These are phyloP conservation scores for Daldinia loculata DNA, from an alignment of 495 filamentous ascomycete species.

Conservation along the genomic window DNA sequence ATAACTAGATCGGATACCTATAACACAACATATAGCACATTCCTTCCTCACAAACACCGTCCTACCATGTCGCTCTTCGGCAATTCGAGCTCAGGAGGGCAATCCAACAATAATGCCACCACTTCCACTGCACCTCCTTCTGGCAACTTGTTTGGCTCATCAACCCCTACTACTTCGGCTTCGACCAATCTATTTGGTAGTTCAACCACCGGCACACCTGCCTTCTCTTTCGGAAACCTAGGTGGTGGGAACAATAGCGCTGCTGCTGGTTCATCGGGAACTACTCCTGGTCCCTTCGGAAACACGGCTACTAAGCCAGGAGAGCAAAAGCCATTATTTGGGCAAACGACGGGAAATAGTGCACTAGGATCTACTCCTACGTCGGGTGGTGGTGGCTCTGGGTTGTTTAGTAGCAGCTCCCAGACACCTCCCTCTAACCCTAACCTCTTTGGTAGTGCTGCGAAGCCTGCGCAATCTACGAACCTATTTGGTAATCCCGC, in stretches of 20 bases:
- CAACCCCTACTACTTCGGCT: slow-evolving; percentile 25
- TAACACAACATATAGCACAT: slow-evolving; percentile 15
- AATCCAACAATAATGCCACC: slow-evolving; percentile 50
- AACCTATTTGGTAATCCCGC: slow-evolving; percentile 35
- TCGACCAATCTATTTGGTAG: slow-evolving; percentile 36
- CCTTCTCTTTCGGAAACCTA: slow-evolving; percentile 55
- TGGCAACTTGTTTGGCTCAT: slow-evolving; percentile 51
- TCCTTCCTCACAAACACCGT: slow-evolving; percentile 14
- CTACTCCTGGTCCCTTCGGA: slow-evolving; percentile 58
- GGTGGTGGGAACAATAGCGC: slow-evolving; percentile 30
- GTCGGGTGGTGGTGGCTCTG: slow-evolving; percentile 43
- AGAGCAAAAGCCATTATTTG: slow-evolving; percentile 49
- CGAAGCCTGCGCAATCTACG: slow-evolving; percentile 44
- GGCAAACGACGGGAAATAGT: slow-evolving; percentile 34
- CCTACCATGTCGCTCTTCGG: slow-evolving; percentile 49
- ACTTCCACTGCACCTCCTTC: slow-evolving; percentile 53
- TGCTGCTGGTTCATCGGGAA: slow-evolving; percentile 42
- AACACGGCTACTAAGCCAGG: slow-evolving; percentile 45
- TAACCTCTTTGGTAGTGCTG: slow-evolving; percentile 37
- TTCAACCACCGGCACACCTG: slow-evolving; percentile 37
- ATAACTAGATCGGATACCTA: slow-evolving; percentile 12
- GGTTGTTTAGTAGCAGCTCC: slow-evolving; percentile 49
- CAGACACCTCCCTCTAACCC: slow-evolving; percentile 28
- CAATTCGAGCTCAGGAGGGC: slow-evolving; percentile 46
- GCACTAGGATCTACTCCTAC: slow-evolving; percentile 44